These are phyloP conservation scores for Tetratostichococcus sp. DNA, from an alignment of 139 green algal genomes.

Conservation along the genomic window DNA sequence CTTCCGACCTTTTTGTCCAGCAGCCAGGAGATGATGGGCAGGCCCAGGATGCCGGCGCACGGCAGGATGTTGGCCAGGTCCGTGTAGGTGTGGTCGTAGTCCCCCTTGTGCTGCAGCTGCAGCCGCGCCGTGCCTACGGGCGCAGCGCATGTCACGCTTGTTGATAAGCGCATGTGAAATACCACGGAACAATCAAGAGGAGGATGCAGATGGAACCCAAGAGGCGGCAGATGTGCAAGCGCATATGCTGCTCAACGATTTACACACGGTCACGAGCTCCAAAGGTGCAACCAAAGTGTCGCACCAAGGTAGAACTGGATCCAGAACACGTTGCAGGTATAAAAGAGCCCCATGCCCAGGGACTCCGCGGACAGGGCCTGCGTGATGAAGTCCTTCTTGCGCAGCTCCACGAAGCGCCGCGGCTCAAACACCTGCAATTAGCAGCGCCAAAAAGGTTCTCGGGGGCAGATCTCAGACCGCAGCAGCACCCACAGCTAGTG, in stretches of 20 bases:
- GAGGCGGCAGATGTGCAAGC: no score
- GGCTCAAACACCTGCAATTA: conserved; percentile 46
- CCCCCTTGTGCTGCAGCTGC: conserved; percentile 51
- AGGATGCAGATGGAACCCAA: no score
- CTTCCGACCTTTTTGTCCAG: conserved; percentile 43
- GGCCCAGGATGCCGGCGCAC: conserved; percentile 46
- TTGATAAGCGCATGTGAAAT: no score
- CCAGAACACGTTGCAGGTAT: conserved; percentile 58
- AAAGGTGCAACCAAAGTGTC: background rate
- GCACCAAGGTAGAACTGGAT: conserved; percentile 48
- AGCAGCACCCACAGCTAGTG: no score
- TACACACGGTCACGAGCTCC: no score
- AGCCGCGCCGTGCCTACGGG: conserved; percentile 34
- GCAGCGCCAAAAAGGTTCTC: no score
- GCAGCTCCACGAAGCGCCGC: conserved; percentile 56
- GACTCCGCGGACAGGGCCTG: conserved; percentile 50
- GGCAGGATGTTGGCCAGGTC: conserved; percentile 54
- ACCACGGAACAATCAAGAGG: no score
- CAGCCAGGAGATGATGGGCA: conserved; percentile 53
- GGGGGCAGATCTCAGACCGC: no score
- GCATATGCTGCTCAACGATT: no score
- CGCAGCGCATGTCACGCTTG: no score
- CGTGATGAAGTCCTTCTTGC: conserved; percentile 46
- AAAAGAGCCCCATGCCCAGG: conserved; percentile 57
- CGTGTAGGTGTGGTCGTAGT: conserved; percentile 25